A percentile compares a stretch with the other conserved stretches of the same genome.
These are phyloP conservation scores for Cicer cuneatum DNA, from an alignment of 306 rosid genomes.

Conservation along the genomic window DNA sequence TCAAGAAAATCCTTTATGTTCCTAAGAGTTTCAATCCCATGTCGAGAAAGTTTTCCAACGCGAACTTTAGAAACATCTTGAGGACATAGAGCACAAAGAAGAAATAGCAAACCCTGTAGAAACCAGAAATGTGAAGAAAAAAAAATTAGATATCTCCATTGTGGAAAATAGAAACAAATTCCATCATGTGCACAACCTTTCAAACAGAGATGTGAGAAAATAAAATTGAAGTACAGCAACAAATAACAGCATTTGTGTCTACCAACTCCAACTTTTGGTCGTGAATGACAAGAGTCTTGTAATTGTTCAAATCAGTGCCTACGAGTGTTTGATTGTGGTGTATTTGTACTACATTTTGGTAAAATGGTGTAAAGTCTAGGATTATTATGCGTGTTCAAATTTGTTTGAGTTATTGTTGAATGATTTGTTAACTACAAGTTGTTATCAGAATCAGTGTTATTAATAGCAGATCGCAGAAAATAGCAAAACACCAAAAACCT, in stretches of 20 bases:
- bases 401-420: neutral
- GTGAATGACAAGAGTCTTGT: neutral
- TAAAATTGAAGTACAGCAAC: conserved; percentile 9
- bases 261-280: too few species aligned
- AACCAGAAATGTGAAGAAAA: conserved; percentile 23
- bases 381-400: too few species aligned
- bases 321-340: too few species aligned
- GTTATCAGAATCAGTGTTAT: neutral
- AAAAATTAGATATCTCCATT: conserved; percentile 18
- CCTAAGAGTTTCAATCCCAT: conserved; percentile 80
- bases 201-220: neutral
- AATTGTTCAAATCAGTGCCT: too few species aligned
- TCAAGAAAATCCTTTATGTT: conserved; percentile 70
- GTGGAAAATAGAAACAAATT: too few species aligned
- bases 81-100: conserved; percentile 86
- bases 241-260: neutral
- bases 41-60: conserved; percentile 75
- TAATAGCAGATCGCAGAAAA: too few species aligned
- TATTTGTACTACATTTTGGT: neutral
- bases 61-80: conserved; percentile 89
- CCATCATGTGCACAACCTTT: conserved; percentile 24
- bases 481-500: too few species aligned
- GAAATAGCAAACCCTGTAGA: conserved; percentile 80
- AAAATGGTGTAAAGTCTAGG: neutral
- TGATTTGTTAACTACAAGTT: neutral